Evolutionary conservation across 1,139 yeast genomes (phyloP), one percentile per base, ranked within the genome.

Genomic region (Spathaspora jeffriesii): DNA sequence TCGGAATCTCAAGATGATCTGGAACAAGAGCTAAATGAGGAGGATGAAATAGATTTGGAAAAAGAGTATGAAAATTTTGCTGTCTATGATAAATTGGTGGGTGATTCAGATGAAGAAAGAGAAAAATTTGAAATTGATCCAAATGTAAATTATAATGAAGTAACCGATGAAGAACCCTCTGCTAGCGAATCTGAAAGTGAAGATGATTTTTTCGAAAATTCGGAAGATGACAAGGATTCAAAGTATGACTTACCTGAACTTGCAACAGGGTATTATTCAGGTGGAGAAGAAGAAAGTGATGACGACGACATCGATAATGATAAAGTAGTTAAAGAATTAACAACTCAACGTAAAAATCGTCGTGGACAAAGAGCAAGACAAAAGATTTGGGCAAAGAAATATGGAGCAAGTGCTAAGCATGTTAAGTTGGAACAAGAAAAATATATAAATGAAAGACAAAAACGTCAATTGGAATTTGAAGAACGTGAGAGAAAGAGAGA

Each of bases 301-400:
- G n/a, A 60, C 38, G 69, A 63, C 31, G 81, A 81, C 44, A 67
- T 73, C 2, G 87, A 83, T 47, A 75, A 76, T 45, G 92, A 88
- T 54, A 66, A 70, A 39, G 76, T 82, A 2, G 91, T 85, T 7
- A 78, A 81, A 53, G 76, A 76, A 44, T 77, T 78, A 22, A 73
- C 78, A 45, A 58, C 65, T 17, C 71, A 68, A 51, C 79, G 95
- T 53, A 91, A 91, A 59, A 95, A 93, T 64, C 79, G 99, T 67
- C 82, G 97, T 62, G 99, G 99, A 17, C 99, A 95, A 72, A 77
- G 98, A 55, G 99, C 97, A 2, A 84, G 99, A 68, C 95, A 93
- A 64, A 87, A 88, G 71, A 90, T 93, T 47, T 92, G 98, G 97
- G 99, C 91, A 60, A 73, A 79, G 67, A 93, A 93, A 64, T 93